Base-by-base conservation (phyloP, 352 stramenopile genomes). In the Phytophthora uliginosa region DNA sequence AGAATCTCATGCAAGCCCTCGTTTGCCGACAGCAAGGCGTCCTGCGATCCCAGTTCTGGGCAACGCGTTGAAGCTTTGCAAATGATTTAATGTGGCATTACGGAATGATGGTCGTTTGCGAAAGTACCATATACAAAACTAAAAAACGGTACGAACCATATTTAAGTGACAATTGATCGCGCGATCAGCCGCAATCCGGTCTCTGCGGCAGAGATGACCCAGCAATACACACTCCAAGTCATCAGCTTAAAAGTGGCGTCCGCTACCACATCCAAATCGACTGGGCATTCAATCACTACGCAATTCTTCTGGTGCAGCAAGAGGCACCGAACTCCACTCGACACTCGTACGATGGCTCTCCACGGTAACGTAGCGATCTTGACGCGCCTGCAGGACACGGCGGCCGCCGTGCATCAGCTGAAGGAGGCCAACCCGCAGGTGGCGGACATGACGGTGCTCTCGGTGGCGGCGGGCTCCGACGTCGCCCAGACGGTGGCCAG, bases 361-460 rank as follows among this genome's bases (percentile, higher is more conserved):
- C 70, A 84, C 34, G 85, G 83, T 31, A 79, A 83, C 67, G 64
- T 90, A 50, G 79, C 68, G 50, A 70, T 90, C 62, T 83, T 91
- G 51, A 90, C 85, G 75, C 83, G 84, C 63, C 71, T 86, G 26
- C 64, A 85, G 38, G 77, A 79, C 28, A 28, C 74, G 13, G 57
- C 74, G 24, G 59, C 71, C 12, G 79, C 84, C 7, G 76, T 88
- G 47, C 63, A 80, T 51, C 74, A 84, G 45, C 67, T 91, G n/a
- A 83, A 89, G 73, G 60, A 85, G 34, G 28, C 59, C 2, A 65
- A 88, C 31, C 63, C 73, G 33, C 69, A 84, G 45, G 76, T 89
- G 26, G 62, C 50, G 57, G 73, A 90, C 61, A 83, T 91, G 69
- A 78, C 68, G 66, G 59, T 89, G 47, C 58, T 91, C 17, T 42